phyloP scores from a whole-genome alignment of 805 yeast genomes.

The Metschnikowia aberdeeniae region DNA sequence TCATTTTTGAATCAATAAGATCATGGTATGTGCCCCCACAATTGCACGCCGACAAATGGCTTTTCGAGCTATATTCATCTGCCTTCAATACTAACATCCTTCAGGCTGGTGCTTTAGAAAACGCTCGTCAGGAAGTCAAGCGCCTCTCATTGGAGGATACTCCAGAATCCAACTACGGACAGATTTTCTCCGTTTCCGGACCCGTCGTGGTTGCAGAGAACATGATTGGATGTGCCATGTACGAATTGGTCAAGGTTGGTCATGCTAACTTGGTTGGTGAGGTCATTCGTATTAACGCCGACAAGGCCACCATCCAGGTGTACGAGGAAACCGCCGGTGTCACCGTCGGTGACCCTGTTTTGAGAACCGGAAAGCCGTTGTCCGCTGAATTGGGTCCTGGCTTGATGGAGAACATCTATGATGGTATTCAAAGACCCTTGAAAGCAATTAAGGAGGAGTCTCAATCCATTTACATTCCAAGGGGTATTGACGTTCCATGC shows the following conservation, averaged over 20 bases:
- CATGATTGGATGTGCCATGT: conserved; percentile 99
- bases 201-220: conserved; percentile 97
- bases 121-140: conserved; percentile 90
- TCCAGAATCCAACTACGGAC: conserved; percentile 78
- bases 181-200: conserved; percentile 92
- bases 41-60: neutral
- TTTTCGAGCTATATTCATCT: too few species aligned
- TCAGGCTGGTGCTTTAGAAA: conserved; percentile 94
- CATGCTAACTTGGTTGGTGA: conserved; percentile 97
- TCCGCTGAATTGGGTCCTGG: conserved; percentile 99
- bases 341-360: conserved; percentile 97
- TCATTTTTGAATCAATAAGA: neutral
- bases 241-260: conserved; percentile 97
- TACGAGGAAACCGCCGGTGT: conserved; percentile 99
- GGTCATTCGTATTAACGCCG: conserved; percentile 93
- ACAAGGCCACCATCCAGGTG: conserved; percentile 97
- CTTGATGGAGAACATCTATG: conserved; percentile 97
- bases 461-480: conserved; percentile 93
- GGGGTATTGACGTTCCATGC: conserved; percentile 98
- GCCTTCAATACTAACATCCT: conserved; percentile 6
- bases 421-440: conserved; percentile 99
- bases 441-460: conserved; percentile 85
- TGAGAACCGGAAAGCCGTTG: conserved; percentile 97
- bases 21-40: conserved; percentile 10
- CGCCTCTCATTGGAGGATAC: conserved; percentile 73